A percentile compares a stretch with the other conserved stretches of the same genome.
Conservation (phyloP, 306 rosid genomes). For the Canavalia gladiata region DNA sequence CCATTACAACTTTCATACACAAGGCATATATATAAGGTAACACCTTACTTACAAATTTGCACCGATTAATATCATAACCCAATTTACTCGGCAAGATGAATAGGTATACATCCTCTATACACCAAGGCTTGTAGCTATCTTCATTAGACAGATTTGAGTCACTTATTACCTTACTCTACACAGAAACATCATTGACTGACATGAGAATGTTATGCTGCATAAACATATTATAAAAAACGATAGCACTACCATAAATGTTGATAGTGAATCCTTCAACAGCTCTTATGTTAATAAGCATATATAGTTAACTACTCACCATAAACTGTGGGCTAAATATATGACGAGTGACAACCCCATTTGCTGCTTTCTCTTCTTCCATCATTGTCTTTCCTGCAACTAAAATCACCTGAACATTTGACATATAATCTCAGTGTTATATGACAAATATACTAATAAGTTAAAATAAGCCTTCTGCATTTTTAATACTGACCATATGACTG, state of each 20-base stretch:
- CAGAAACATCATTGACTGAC: conserved; percentile 17
- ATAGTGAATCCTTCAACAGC: conserved; percentile 13
- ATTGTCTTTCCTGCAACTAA: conserved; percentile 43
- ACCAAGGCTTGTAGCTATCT: conserved; percentile 41
- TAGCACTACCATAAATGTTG: background rate
- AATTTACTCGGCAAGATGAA: conserved; percentile 28
- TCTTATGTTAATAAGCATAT: background rate
- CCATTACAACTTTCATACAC: background rate
- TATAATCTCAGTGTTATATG: conserved; percentile 7
- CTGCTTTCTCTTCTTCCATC: conserved; percentile 46
- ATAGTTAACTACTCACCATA: conserved; percentile 34
- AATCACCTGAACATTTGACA: conserved; percentile 40
- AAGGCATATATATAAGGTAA: background rate
- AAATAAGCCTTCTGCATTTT: conserved; percentile 16
- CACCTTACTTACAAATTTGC: conserved; percentile 40
- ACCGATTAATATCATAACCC: conserved; percentile 42
- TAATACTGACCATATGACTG: conserved; percentile 36
- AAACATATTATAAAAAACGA: conserved; percentile 18
- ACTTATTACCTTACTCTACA: conserved; percentile 26
- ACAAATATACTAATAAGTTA: background rate
- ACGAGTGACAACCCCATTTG: conserved; percentile 39
- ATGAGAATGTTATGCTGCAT: conserved; percentile 5
- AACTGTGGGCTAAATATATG: conserved; percentile 40
- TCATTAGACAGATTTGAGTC: conserved; percentile 17
- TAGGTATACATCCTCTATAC: conserved; percentile 36